These are phyloP conservation scores for Agastache rugosa DNA, from an alignment of 257 asterid genomes.

Conservation along the genomic window DNA sequence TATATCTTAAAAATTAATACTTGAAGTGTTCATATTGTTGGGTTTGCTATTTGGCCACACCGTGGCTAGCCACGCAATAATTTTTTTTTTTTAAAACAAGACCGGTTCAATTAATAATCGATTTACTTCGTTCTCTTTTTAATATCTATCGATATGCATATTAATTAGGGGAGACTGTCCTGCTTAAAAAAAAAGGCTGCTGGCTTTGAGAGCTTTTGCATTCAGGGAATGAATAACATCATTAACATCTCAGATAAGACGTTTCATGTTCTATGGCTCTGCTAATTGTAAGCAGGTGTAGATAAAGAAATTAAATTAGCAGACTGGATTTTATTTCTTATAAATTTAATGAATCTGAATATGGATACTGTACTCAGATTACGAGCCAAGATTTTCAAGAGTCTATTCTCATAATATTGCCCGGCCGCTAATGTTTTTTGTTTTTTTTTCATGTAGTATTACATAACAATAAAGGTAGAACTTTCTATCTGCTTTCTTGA, in stretches of 20 bases:
- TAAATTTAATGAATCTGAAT: slow-evolving; percentile 5
- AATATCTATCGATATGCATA: neutral
- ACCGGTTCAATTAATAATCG: too few species aligned
- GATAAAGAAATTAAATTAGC: slow-evolving; percentile 12
- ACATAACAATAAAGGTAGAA: neutral
- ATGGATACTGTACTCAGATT: slow-evolving; percentile 8
- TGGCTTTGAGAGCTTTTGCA: slow-evolving; percentile 13
- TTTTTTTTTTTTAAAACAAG: too few species aligned
- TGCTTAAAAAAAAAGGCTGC: slow-evolving; percentile 1
- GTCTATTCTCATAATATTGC: slow-evolving; percentile 22
- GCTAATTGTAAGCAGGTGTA: slow-evolving; percentile 14
- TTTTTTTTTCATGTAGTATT: slow-evolving; percentile 14
- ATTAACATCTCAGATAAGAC: slow-evolving; percentile 8
- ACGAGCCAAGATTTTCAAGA: slow-evolving; percentile 27
- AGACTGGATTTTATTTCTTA: neutral
- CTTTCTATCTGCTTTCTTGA: slow-evolving; percentile 22
- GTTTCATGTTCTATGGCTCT: slow-evolving; percentile 11
- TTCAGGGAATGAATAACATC: slow-evolving; percentile 18
- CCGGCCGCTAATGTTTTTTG: slow-evolving; percentile 4
- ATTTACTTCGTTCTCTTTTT: slow-evolving; percentile 3
- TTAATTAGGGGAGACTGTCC: neutral
- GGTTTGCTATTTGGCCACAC: too few species aligned
- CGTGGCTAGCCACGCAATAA: too few species aligned
- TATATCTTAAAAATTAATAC: too few species aligned
- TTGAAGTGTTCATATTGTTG: too few species aligned